Percentiles rank a stretch among this genome's conserved stretches.
Evolutionary conservation across 1,284 basidiomycete genomes (phyloP).

Genomic region (Apiotrichum veenhuisii): DNA sequence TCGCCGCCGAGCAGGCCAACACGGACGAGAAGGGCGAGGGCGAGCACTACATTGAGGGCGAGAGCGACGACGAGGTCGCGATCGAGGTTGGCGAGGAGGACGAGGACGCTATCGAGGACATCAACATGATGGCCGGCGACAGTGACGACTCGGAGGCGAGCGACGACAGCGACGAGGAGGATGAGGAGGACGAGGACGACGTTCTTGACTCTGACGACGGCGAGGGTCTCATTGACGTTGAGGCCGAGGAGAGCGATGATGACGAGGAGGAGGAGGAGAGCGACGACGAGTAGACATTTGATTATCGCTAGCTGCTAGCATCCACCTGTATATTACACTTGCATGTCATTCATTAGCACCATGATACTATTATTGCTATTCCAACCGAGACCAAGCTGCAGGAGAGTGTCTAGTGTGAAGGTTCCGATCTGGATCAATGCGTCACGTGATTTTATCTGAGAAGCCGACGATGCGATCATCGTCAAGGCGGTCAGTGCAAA

Average conservation of each 20-base stretch:
- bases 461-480: too few relatives aligned
- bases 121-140: constrained; percentile 55
- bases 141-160: constrained; percentile 50
- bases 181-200: constrained; percentile 54
- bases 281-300: constrained; percentile 48
- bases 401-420: too few relatives aligned
- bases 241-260: constrained; percentile 54
- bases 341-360: constrained; percentile 5
- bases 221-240: constrained; percentile 63
- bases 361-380: background rate
- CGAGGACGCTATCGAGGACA: constrained; percentile 60
- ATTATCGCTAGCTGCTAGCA: background rate
- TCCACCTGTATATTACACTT: constrained; percentile 1
- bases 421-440: too few relatives aligned
- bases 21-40: constrained; percentile 44
- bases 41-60: constrained; percentile 49
- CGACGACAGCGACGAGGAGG: constrained; percentile 53
- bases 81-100: constrained; percentile 65
- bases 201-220: constrained; percentile 53
- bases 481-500: too few relatives aligned
- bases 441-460: too few relatives aligned
- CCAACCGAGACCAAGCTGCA: too few relatives aligned
- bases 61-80: constrained; percentile 53
- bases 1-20: constrained; percentile 34
- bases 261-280: constrained; percentile 63